Conservation (phyloP, 1,139 yeast species). For the Pichia sp. region DNA sequence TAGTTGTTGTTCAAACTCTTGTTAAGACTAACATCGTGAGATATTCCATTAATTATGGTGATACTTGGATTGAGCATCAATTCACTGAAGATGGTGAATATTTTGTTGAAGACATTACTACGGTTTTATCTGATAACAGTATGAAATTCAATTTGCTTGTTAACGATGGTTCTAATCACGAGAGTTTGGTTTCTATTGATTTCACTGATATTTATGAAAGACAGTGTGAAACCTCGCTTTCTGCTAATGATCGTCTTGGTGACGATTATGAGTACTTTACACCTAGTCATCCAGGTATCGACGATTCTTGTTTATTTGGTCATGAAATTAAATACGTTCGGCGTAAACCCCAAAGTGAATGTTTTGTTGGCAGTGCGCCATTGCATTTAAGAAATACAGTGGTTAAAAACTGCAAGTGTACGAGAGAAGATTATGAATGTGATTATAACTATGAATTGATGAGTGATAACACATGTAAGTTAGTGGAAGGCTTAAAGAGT, state of each 20-base stretch:
- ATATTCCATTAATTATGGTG: constrained; percentile 81
- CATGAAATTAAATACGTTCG: constrained; percentile 79
- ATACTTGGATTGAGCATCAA: constrained; percentile 63
- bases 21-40: constrained; percentile 56
- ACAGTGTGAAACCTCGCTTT: constrained; percentile 69
- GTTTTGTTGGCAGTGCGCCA: constrained; percentile 84
- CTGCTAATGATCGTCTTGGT: constrained; percentile 41
- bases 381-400: constrained; percentile 59
- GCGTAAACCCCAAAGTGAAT: constrained; percentile 60
- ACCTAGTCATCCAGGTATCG: too few relatives aligned
- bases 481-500: constrained; percentile 73
- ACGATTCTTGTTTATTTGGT: constrained; percentile 81
- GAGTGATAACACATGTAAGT: constrained; percentile 79
- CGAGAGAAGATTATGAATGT: constrained; percentile 90
- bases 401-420: constrained; percentile 73
- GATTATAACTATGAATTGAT: constrained; percentile 79
- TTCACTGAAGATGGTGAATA: constrained; percentile 57
- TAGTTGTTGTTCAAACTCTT: constrained; percentile 63
- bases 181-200: constrained; percentile 57
- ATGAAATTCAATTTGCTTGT: constrained; percentile 62
- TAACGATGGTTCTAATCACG: constrained; percentile 38
- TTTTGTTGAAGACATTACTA: constrained; percentile 68
- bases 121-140: constrained; percentile 89
- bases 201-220: constrained; percentile 62
- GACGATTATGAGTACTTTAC: constrained; percentile 84